A percentile compares a stretch with the other conserved stretches of the same genome.
phyloP scores from a whole-genome alignment of 768 basidiomycete species.

The Phylloporus sp. region DNA sequence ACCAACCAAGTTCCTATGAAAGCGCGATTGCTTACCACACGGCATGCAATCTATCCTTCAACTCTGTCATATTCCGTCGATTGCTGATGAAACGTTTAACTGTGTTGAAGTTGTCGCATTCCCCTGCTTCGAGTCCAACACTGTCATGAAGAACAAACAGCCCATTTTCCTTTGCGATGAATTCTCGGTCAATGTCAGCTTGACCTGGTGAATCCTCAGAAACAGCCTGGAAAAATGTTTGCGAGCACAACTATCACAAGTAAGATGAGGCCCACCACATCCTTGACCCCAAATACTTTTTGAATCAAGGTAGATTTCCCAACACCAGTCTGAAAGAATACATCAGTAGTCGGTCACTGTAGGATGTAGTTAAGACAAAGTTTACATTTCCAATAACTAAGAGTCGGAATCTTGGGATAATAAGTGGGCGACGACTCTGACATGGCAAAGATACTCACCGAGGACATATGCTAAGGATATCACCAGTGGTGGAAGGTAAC shows the following conservation, averaged over 20 bases:
- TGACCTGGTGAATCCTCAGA: not conserved
- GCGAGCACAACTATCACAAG: not conserved
- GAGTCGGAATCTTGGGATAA: not conserved
- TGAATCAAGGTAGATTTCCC: not conserved
- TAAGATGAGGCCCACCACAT: not conserved
- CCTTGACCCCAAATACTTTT: not conserved
- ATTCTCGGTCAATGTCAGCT: not conserved
- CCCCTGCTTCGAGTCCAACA: not conserved
- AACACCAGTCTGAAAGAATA: not conserved
- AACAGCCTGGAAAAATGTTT: not conserved
- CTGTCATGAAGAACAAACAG: conserved; percentile 1
- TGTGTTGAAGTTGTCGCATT: not conserved
- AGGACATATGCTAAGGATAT: not conserved
- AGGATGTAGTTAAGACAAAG: not conserved
- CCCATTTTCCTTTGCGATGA: not conserved
- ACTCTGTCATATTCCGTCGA: not conserved
- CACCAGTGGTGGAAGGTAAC: not conserved
- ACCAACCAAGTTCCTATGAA: not conserved
- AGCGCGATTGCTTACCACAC: not conserved
- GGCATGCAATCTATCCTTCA: conserved; percentile 15
- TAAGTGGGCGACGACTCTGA: not conserved
- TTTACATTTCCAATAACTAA: not conserved
- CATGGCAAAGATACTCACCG: not conserved
- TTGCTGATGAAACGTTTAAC: not conserved
- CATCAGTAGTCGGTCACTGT: not conserved